Conservation (phyloP, 306 rosid genomes). For the Pterocarpus santalinus region DNA sequence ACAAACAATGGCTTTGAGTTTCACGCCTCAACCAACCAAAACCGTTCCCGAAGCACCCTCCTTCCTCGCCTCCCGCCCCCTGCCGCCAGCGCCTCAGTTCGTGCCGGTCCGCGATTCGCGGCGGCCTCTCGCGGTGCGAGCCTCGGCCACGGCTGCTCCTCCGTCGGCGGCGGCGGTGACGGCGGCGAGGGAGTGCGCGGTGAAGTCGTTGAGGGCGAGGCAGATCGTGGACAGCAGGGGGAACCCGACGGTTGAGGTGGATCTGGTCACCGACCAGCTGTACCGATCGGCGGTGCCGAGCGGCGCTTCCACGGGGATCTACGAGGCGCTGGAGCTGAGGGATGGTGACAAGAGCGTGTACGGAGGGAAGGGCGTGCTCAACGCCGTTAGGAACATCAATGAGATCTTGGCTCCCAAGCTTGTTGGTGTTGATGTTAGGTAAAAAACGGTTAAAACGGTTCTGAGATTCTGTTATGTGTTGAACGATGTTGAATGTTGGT, state of each 20-base stretch:
- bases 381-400: slow-evolving; percentile 85
- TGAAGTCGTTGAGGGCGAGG: slow-evolving; percentile 87
- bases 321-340: slow-evolving; percentile 96
- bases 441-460: neutral
- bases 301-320: slow-evolving; percentile 97
- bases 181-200: slow-evolving; percentile 53
- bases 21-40: slow-evolving; percentile 61
- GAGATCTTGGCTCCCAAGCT: slow-evolving; percentile 85
- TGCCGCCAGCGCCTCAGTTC: slow-evolving; percentile 36
- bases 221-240: slow-evolving; percentile 98
- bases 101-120: slow-evolving; percentile 38
- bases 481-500: neutral
- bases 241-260: slow-evolving; percentile 97
- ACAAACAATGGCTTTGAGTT: slow-evolving; percentile 66
- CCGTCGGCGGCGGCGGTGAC: slow-evolving; percentile 17
- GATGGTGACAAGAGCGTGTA: slow-evolving; percentile 83
- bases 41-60: slow-evolving; percentile 57
- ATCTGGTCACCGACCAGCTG: slow-evolving; percentile 81
- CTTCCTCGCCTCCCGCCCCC: slow-evolving; percentile 50
- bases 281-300: slow-evolving; percentile 97
- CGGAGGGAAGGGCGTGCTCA: slow-evolving; percentile 95
- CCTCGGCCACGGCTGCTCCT: slow-evolving; percentile 63
- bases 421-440: slow-evolving; percentile 90
- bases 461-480: neutral
- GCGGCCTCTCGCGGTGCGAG: slow-evolving; percentile 49